A percentile compares a stretch with the other conserved stretches of the same genome.
These are phyloP conservation scores for Dianthus caryophyllus DNA, from an alignment of 148 eudicot genomes.

Conservation along the genomic window DNA sequence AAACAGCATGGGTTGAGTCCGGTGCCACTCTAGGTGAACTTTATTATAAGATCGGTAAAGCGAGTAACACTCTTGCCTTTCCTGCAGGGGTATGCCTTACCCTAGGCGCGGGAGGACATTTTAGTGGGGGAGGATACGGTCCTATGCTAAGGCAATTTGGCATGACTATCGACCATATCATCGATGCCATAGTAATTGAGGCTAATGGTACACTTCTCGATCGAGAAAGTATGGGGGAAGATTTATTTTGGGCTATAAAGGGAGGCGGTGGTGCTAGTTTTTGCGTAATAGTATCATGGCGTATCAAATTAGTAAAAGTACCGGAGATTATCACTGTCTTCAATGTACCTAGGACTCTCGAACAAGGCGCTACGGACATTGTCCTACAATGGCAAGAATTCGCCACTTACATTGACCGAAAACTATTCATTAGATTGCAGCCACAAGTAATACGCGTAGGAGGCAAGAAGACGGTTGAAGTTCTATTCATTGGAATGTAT, in stretches of 20 bases:
- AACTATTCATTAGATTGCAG: constrained; percentile 24
- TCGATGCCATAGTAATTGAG: constrained; percentile 33
- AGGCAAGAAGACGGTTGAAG: constrained; percentile 15
- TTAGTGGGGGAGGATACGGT: constrained; percentile 37
- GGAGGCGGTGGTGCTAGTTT: constrained; percentile 41
- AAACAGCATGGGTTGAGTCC: constrained; percentile 30
- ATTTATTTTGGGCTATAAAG: constrained; percentile 38
- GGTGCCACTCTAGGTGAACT: constrained; percentile 37
- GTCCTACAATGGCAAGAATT: constrained; percentile 9
- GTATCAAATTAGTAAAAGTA: constrained; percentile 25
- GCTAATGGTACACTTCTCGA: constrained; percentile 21
- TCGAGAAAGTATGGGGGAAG: constrained; percentile 30
- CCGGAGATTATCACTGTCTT: constrained; percentile 17
- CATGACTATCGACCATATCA: constrained; percentile 25
- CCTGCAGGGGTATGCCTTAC: constrained; percentile 32
- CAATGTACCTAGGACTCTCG: constrained; percentile 7
- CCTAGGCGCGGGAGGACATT: constrained; percentile 31
- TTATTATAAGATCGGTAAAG: constrained; percentile 23
- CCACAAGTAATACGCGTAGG: constrained; percentile 9
- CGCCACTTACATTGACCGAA: constrained; percentile 19
- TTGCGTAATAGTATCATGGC: constrained; percentile 33
- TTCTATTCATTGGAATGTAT: constrained; percentile 19
- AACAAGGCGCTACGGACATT: constrained; percentile 14
- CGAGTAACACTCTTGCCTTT: constrained; percentile 27
- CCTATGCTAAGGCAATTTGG: constrained; percentile 33